Conservation (phyloP, 306 rosid species). For the Echinosophora koreensis region DNA sequence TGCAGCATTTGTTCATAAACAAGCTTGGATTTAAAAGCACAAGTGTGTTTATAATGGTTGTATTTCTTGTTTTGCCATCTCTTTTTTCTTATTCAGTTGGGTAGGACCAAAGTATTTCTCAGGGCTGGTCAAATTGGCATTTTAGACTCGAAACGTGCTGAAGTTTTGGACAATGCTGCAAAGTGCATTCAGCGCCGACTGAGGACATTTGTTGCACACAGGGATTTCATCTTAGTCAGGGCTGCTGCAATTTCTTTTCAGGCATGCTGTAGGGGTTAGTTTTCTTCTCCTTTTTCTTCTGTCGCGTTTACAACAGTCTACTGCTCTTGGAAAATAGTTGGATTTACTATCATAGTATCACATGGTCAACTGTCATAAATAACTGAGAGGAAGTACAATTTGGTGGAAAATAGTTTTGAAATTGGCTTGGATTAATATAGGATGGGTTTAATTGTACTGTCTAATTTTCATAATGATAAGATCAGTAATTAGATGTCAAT, state of each 20-base stretch:
- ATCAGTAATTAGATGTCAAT: background rate
- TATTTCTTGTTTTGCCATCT: constrained; percentile 30
- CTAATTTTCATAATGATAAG: constrained; percentile 22
- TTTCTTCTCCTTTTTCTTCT: constrained; percentile 29
- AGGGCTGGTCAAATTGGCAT: constrained; percentile 98
- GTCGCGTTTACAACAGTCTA: constrained; percentile 17
- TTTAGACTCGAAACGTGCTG: constrained; percentile 86
- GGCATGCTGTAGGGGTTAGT: constrained; percentile 87
- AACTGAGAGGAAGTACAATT: constrained; percentile 29
- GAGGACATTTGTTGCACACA: constrained; percentile 72
- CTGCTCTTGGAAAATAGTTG: constrained; percentile 7
- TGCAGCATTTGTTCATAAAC: constrained; percentile 35
- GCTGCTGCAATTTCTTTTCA: constrained; percentile 77
- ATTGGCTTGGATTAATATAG: constrained; percentile 14
- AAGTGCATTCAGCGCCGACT: constrained; percentile 74
- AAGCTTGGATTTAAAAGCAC: constrained; percentile 19
- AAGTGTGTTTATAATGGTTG: constrained; percentile 25
- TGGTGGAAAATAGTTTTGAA: constrained; percentile 22
- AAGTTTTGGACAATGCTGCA: constrained; percentile 89
- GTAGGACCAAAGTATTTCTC: constrained; percentile 92
- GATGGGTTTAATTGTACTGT: constrained; percentile 11
- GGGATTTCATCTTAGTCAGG: constrained; percentile 65
- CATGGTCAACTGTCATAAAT: constrained; percentile 26
- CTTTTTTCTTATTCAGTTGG: constrained; percentile 66
- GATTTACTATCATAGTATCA: constrained; percentile 25